Evolutionary conservation across 2,329 filamentous ascomycete genomes (phyloP), one percentile per base, ranked within the genome.

Genomic region (Aspergillus ruber): DNA sequence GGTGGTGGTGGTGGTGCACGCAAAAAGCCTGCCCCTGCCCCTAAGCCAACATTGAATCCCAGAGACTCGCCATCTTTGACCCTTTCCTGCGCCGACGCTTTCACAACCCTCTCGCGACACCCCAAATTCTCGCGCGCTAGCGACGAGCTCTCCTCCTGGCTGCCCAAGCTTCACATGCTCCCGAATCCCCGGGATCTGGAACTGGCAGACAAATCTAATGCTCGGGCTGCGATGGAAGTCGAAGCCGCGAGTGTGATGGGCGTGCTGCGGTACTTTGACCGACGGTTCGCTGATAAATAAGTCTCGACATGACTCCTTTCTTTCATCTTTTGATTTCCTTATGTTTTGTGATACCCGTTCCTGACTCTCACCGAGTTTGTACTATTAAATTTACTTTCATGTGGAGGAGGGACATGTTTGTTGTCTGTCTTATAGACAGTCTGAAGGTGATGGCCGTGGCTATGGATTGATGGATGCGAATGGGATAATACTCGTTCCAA

Each of bases 181-280:
- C 68, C 69, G 6, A 64, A 66, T 36, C 66, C 69, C 0, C 59
- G 61, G 43, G 59, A 70, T 35, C 51, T 70, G 47, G 58, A 64
- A 33, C 50, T 62, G 20, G 58, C 56, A 9, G 55, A 65, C 42
- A 46, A 50, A 4, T 47, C 55, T 7, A 53, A 51, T 10, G 52
- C 58, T 13, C 56, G 69, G 44, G 77, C 78, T 38, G 82, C 86
- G 1, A 82, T 90, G 58, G 86, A 90, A 64, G 85, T 90, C 13
- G 86, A 90, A 68, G 85, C 86, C 6, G 86, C 86, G 0, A 90
- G 86, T 65, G 88, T 90, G 46, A 90, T 90, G 86, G 85, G 84
- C 38, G 86, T 90, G n/a, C 69, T 90, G 50, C 87, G 86, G 66
- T 84, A 86, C 53, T 90, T 90, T 68, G 86, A 90, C 59, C 77